Base-by-base conservation (phyloP, 2,329 filamentous ascomycete genomes). In the Lachnellula arida region DNA sequence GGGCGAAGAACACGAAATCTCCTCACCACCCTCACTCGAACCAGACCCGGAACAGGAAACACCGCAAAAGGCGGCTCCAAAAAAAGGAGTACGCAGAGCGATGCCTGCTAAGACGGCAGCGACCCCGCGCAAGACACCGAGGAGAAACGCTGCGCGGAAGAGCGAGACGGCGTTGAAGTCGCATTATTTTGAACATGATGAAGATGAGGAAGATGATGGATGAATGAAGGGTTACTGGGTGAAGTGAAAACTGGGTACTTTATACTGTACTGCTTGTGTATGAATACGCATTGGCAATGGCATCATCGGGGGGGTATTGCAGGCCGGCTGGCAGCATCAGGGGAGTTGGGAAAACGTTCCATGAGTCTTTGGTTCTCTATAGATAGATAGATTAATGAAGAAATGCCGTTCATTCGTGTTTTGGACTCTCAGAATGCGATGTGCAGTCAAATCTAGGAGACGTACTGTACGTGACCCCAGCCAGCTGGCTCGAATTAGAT, bases 131-230 rank as follows among this genome's bases (percentile, higher is more conserved):
- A 66, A 63, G 48, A 68, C 63, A 5, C 65, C 64, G 4, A 58
- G 53, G 42, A 61, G 67, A 35, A 61, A 52, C 32, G 65, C 67
- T 1, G 59, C 66, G 28, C 61, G 56, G 48, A 66, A 63, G 51
- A 65, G 62, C 42, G 60, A 62, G 51, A 65, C 63, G 32, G 65
- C 56, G 9, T 56, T 68, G 47, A 66, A 49, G 47, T 67, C 63
- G 28, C 62, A 63, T 49, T 70, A 68, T 60, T 70, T 70, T 53
- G 61, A 68, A 48, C 57, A 67, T 51, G 54, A 48, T 44, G 61
- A 62, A 28, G 62, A 65, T 35, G 56, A 65, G 48, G 60, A 62
- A 35, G 58, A 58, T 37, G 44, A 54, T 28, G 49, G 4, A 23
- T 49, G 37, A 56, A 22, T 47, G 40, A 42, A 23, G 19, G 12